Conservation (phyloP, 2,329 filamentous ascomycete genomes). For the Boeremia lycopersici region DNA sequence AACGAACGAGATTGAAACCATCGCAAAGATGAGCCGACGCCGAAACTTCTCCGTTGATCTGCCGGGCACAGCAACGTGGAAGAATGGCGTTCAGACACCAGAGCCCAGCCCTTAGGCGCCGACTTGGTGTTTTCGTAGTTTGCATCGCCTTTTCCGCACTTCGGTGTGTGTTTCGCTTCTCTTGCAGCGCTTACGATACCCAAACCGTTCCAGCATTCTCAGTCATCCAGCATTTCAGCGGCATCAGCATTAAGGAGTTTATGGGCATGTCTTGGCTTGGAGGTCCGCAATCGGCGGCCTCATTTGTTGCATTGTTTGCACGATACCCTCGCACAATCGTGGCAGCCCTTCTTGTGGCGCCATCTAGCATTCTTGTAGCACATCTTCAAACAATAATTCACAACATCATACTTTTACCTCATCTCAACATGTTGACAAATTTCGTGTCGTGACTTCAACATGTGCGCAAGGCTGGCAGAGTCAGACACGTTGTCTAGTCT, state of each 20-base stretch:
- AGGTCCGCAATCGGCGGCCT: not conserved
- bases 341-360: slow-evolving; percentile 4
- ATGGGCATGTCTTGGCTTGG: not conserved
- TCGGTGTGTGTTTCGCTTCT: slow-evolving; percentile 6
- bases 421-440: too few relatives aligned
- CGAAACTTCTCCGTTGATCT: slow-evolving; percentile 36
- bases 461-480: slow-evolving; percentile 7
- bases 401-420: not conserved
- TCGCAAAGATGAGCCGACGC: slow-evolving; percentile 22
- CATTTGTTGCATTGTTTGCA: slow-evolving; percentile 9
- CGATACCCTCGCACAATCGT: slow-evolving; percentile 15
- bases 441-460: not conserved
- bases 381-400: not conserved
- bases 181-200: slow-evolving; percentile 26
- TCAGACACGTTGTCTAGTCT: not conserved
- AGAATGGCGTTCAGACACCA: slow-evolving; percentile 44
- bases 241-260: slow-evolving; percentile 13
- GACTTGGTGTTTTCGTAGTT: not conserved
- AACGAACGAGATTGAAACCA: slow-evolving; percentile 1
- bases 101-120: slow-evolving; percentile 45
- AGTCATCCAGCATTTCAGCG: slow-evolving; percentile 8
- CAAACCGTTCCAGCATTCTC: slow-evolving; percentile 18
- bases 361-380: slow-evolving; percentile 3
- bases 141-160: not conserved
- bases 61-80: slow-evolving; percentile 39